These are phyloP conservation scores for Ophiobolus disseminans DNA, from an alignment of 2,329 filamentous ascomycete genomes.

Conservation along the genomic window DNA sequence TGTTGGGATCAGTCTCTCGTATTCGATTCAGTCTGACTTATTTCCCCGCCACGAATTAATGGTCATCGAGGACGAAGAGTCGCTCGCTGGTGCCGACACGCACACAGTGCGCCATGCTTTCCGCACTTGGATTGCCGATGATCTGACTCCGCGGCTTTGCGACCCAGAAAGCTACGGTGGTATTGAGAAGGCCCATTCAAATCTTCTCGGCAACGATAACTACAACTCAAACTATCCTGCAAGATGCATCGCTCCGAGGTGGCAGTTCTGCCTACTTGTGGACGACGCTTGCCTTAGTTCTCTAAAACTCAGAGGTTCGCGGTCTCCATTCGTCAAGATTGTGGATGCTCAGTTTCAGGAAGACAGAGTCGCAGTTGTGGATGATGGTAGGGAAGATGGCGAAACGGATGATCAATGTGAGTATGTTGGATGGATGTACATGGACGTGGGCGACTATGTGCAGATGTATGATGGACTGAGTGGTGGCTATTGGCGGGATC, in stretches of 20 bases:
- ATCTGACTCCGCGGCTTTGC: constrained; percentile 19
- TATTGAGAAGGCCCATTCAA: not conserved
- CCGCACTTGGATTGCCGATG: constrained; percentile 20
- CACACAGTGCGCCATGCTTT: constrained; percentile 20
- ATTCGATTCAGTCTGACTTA: not conserved
- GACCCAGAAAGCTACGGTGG: not conserved
- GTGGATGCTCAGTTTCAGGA: not conserved
- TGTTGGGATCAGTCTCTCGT: not conserved
- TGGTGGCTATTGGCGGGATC: not conserved
- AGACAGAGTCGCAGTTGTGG: constrained; percentile 2
- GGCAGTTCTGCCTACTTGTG: constrained; percentile 24
- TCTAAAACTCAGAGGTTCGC: not conserved
- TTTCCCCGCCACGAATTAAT: not conserved
- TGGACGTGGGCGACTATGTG: constrained; percentile 10
- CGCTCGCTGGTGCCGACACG: constrained; percentile 19
- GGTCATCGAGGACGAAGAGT: not conserved
- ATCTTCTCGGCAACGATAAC: not conserved
- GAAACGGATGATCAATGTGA: constrained; percentile 18
- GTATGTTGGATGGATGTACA: constrained; percentile 26
- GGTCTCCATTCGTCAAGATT: not conserved
- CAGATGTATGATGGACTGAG: constrained; percentile 1
- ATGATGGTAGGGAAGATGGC: constrained; percentile 22
- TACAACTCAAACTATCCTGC: constrained; percentile 7
- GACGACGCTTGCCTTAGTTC: constrained; percentile 19
- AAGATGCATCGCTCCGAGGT: constrained; percentile 12